Conservation (phyloP, 1,139 yeast species). For the Blastobotrys petasosporus region DNA sequence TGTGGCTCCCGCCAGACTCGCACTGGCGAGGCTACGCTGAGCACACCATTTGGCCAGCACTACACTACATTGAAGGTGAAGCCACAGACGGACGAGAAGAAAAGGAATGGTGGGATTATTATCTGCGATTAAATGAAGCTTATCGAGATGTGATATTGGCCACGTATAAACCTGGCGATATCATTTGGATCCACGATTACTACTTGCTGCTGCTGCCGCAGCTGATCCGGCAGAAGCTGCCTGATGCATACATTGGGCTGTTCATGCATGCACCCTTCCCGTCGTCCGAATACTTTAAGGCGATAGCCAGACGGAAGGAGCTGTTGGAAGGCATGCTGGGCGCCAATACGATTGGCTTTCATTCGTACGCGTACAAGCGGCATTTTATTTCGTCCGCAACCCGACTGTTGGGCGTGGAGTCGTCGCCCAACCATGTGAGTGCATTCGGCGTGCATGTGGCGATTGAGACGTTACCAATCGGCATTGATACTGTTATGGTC, state of each 20-base stretch:
- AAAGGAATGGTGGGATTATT: slow-evolving; percentile 82
- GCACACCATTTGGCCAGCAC: slow-evolving; percentile 85
- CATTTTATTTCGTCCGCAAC: slow-evolving; percentile 90
- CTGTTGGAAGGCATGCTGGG: slow-evolving; percentile 88
- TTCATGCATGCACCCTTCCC: slow-evolving; percentile 82
- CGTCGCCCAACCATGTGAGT: slow-evolving; percentile 52
- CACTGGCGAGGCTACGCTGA: slow-evolving; percentile 89
- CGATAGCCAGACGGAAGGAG: slow-evolving; percentile 75
- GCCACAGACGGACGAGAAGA: slow-evolving; percentile 67
- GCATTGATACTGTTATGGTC: slow-evolving; percentile 66
- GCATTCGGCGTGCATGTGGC: slow-evolving; percentile 74
- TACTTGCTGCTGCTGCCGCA: slow-evolving; percentile 81
- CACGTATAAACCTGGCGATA: slow-evolving; percentile 81
- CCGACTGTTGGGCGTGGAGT: slow-evolving; percentile 34
- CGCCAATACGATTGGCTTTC: slow-evolving; percentile 80
- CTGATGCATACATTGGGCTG: slow-evolving; percentile 74
- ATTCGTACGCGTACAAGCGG: slow-evolving; percentile 76
- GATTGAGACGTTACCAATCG: slow-evolving; percentile 75
- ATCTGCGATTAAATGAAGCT: slow-evolving; percentile 83
- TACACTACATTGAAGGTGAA: slow-evolving; percentile 80
- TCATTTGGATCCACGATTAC: slow-evolving; percentile 94
- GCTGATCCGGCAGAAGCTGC: slow-evolving; percentile 72
- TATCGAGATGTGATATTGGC: slow-evolving; percentile 71
- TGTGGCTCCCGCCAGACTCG: slow-evolving; percentile 75
- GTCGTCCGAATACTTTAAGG: slow-evolving; percentile 88